A percentile compares a stretch with the other conserved stretches of the same genome.
These are phyloP conservation scores for Fraxinus platypoda DNA, from an alignment of 305 asterid genomes.

Conservation along the genomic window DNA sequence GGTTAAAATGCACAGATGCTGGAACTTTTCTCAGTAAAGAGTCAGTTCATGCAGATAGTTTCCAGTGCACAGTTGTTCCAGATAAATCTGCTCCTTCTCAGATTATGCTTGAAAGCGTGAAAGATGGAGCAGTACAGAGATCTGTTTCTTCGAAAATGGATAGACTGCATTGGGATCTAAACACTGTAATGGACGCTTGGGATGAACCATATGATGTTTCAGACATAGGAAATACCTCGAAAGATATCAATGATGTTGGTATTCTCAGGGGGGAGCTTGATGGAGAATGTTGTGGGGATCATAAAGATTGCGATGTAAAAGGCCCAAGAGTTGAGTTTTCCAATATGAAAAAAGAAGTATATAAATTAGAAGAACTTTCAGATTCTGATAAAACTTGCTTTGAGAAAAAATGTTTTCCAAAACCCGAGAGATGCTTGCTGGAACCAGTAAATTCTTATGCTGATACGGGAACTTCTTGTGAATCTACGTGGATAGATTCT, in stretches of 20 bases:
- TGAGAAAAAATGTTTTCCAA: slow-evolving; percentile 20
- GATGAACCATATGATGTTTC: slow-evolving; percentile 50
- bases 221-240: slow-evolving; percentile 22
- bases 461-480: slow-evolving; percentile 18
- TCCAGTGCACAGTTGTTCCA: slow-evolving; percentile 22
- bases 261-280: slow-evolving; percentile 9
- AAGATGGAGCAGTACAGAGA: slow-evolving; percentile 18
- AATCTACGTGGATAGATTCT: slow-evolving; percentile 24
- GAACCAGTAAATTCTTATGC: slow-evolving; percentile 17
- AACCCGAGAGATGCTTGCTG: slow-evolving; percentile 11
- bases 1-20: slow-evolving; percentile 18
- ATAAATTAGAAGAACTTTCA: slow-evolving; percentile 22
- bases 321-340: slow-evolving; percentile 17
- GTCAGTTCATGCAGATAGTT: slow-evolving; percentile 24
- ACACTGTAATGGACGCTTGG: slow-evolving; percentile 78
- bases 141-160: slow-evolving; percentile 47
- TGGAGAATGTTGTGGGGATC: slow-evolving; percentile 21
- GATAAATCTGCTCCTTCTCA: slow-evolving; percentile 25
- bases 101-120: slow-evolving; percentile 31
- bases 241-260: slow-evolving; percentile 22
- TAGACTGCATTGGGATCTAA: slow-evolving; percentile 77
- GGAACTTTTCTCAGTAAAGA: slow-evolving; percentile 22
- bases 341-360: slow-evolving; percentile 27
- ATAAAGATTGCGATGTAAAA: not conserved
- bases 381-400: slow-evolving; percentile 26